Percentiles rank a stretch among this genome's conserved stretches.
These are phyloP conservation scores for Periconia sp. DNA, from an alignment of 2,329 filamentous ascomycete species.

Conservation along the genomic window DNA sequence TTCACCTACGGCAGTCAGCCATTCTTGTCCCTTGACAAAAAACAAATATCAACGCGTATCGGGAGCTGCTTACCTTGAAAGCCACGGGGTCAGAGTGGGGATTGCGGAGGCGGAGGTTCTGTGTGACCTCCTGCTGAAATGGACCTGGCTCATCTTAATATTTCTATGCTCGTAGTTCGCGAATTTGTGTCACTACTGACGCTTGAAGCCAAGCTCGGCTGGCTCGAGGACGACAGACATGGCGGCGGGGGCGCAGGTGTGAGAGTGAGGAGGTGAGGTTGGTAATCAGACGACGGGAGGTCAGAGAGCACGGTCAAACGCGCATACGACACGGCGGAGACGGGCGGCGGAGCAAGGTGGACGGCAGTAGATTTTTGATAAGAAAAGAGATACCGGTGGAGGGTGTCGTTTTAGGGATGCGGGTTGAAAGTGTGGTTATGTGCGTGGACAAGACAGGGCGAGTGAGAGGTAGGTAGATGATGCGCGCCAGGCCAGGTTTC, in stretches of 20 bases:
- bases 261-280: conserved; percentile 22
- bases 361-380: conserved; percentile 1
- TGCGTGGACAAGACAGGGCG: background rate
- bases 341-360: conserved; percentile 8
- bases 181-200: conserved; percentile 55
- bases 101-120: conserved; percentile 62
- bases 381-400: background rate
- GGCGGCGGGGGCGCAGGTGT: conserved; percentile 37
- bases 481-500: too few species aligned
- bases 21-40: background rate
- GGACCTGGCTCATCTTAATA: conserved; percentile 51
- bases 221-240: conserved; percentile 98
- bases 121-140: conserved; percentile 65
- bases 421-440: too few species aligned
- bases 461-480: background rate
- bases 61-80: conserved; percentile 60
- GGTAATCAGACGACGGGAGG: conserved; percentile 27
- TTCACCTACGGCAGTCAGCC: conserved; percentile 70
- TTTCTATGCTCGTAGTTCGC: background rate
- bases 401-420: background rate
- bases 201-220: conserved; percentile 86
- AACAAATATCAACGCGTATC: conserved; percentile 3
- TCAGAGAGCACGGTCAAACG: conserved; percentile 5
- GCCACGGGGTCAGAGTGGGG: conserved; percentile 60
- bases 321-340: conserved; percentile 16